These are phyloP conservation scores for Domatiomyces globalis DNA, from an alignment of 2,329 filamentous ascomycete genomes.

Conservation along the genomic window DNA sequence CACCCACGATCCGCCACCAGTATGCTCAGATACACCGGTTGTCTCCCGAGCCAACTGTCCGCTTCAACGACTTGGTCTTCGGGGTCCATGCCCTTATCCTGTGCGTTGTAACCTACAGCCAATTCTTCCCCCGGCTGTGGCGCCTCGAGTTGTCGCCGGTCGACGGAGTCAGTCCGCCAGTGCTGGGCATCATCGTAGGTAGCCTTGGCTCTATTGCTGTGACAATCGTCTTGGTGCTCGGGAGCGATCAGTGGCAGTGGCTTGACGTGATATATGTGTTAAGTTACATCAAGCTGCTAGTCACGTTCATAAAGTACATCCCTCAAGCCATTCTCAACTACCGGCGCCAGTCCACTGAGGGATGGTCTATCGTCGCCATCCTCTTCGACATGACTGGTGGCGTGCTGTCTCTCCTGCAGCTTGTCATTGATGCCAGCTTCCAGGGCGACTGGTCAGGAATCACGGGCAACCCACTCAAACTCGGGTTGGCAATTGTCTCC, in stretches of 20 bases:
- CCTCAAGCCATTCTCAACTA: conserved; percentile 78
- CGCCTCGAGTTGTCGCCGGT: conserved; percentile 49
- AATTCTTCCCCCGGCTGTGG: conserved; percentile 62
- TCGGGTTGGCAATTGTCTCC: conserved; percentile 70
- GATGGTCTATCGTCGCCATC: conserved; percentile 78
- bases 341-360: conserved; percentile 66
- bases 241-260: conserved; percentile 42
- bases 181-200: conserved; percentile 56
- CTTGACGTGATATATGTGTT: conserved; percentile 56
- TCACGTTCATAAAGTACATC: conserved; percentile 85
- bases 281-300: conserved; percentile 75
- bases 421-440: conserved; percentile 70
- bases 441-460: conserved; percentile 81
- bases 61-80: conserved; percentile 81
- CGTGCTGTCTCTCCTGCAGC: conserved; percentile 64
- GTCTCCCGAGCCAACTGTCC: conserved; percentile 66
- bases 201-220: conserved; percentile 38
- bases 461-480: conserved; percentile 82
- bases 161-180: conserved; percentile 44
- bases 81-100: conserved; percentile 66
- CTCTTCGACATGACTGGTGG: conserved; percentile 73
- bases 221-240: conserved; percentile 33
- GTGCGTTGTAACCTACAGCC: conserved; percentile 58
- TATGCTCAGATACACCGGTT: conserved; percentile 67
- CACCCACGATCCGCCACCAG: conserved; percentile 59